A percentile compares a stretch with the other conserved stretches of the same genome.
Evolutionary conservation across 164 flowering plant species (phyloP).

Genomic region (Tetrastigma voinierianum): DNA sequence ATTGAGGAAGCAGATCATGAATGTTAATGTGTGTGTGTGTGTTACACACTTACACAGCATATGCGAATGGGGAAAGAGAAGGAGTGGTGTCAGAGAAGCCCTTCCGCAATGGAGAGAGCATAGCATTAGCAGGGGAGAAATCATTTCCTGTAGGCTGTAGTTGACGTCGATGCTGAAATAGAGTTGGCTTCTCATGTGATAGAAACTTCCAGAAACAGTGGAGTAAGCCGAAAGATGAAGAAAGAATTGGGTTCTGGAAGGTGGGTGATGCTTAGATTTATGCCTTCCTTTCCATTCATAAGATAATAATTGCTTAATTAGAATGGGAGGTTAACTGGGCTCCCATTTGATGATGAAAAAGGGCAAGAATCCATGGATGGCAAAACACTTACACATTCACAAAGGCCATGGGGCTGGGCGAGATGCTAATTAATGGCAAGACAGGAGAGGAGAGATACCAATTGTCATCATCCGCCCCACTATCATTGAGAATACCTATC

Average conservation of each 20-base stretch:
- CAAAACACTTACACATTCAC: conserved; percentile 77
- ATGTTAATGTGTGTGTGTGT: background rate
- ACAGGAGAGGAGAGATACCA: conserved; percentile 73
- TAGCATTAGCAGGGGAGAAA: conserved; percentile 51
- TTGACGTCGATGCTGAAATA: conserved; percentile 61
- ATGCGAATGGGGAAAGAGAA: conserved; percentile 14
- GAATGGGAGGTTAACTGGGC: background rate
- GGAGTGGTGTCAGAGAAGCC: conserved; percentile 13
- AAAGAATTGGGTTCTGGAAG: conserved; percentile 65
- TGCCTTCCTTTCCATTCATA: background rate
- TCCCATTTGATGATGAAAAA: conserved; percentile 32
- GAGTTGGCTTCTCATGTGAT: conserved; percentile 39
- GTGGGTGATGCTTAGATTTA: conserved; percentile 40
- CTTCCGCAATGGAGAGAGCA: conserved; percentile 46
- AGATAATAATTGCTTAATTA: too few relatives aligned
- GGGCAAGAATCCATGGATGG: conserved; percentile 68
- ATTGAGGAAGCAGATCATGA: background rate
- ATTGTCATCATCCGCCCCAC: conserved; percentile 72
- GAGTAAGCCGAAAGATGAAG: conserved; percentile 56
- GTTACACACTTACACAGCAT: conserved; percentile 10
- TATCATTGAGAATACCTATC: conserved; percentile 64
- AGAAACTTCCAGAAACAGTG: conserved; percentile 23
- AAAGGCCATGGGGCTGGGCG: conserved; percentile 90
- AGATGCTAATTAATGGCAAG: conserved; percentile 61
- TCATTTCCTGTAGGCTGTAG: conserved; percentile 34